Conservation (phyloP, 2,329 filamentous ascomycete genomes). For the Aspergillus sp. region DNA sequence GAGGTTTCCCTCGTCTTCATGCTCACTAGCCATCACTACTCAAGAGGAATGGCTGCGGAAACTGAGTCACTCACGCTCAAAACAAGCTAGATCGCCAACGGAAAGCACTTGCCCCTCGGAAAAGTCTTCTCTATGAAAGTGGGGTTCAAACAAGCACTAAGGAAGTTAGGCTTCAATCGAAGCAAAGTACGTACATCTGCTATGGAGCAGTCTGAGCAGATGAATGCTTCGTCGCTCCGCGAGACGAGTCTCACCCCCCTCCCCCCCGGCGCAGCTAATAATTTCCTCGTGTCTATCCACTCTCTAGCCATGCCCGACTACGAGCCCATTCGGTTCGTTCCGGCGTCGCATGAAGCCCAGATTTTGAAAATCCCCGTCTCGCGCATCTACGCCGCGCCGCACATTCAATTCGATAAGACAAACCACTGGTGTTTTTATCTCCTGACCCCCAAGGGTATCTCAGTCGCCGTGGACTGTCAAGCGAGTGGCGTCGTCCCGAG, state of each 20-base stretch:
- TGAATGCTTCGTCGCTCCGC: neutral
- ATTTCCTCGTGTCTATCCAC: neutral
- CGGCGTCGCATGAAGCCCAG: conserved; percentile 4
- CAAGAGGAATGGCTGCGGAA: neutral
- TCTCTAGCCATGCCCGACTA: neutral
- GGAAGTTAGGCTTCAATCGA: too few relatives aligned
- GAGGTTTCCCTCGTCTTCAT: neutral
- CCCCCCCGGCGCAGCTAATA: neutral
- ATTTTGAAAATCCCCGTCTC: conserved; percentile 10
- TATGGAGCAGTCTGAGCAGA: too few relatives aligned
- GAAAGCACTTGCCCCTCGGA: neutral
- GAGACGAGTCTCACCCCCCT: neutral
- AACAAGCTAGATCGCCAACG: neutral
- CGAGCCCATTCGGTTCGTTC: conserved; percentile 12
- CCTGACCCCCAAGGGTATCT: conserved; percentile 19
- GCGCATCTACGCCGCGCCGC: conserved; percentile 8
- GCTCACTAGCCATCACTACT: neutral
- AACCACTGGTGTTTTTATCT: conserved; percentile 24
- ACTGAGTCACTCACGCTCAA: neutral
- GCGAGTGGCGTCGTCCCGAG: conserved; percentile 17
- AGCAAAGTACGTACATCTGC: too few relatives aligned
- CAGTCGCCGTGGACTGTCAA: conserved; percentile 27
- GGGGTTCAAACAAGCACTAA: too few relatives aligned
- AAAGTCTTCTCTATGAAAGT: neutral
- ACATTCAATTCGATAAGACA: conserved; percentile 11